phyloP scores from a whole-genome alignment of 495 filamentous ascomycete genomes.

The Oleoguttula mirabilis region DNA sequence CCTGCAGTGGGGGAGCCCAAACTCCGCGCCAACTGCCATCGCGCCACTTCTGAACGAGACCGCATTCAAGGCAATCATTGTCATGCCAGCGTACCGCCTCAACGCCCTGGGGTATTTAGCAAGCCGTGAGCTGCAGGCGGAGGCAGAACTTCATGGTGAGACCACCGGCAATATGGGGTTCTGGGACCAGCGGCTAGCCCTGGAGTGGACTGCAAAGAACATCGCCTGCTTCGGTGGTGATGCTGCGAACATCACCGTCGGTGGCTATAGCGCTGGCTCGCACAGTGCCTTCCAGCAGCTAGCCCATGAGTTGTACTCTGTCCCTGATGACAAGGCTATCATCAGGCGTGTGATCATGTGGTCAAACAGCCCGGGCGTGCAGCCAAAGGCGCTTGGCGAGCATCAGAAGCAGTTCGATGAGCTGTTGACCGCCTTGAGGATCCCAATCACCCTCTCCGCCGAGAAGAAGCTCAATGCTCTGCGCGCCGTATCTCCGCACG shows the following conservation, averaged over 20 bases:
- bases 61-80: conserved; percentile 24
- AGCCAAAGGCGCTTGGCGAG: conserved; percentile 37
- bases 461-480: conserved; percentile 37
- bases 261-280: conserved; percentile 30
- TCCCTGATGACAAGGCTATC: conserved; percentile 29
- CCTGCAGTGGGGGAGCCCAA: conserved; percentile 44
- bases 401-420: conserved; percentile 46
- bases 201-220: conserved; percentile 32
- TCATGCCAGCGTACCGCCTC: conserved; percentile 30
- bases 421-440: conserved; percentile 37
- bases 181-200: conserved; percentile 32
- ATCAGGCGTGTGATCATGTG: conserved; percentile 41
- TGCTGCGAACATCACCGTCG: conserved; percentile 30
- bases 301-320: conserved; percentile 40
- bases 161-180: conserved; percentile 27
- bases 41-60: conserved; percentile 26
- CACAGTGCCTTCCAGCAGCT: conserved; percentile 43
- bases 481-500: conserved; percentile 29
- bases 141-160: conserved; percentile 17
- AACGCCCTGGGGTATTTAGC: conserved; percentile 33
- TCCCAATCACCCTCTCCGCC: conserved; percentile 32
- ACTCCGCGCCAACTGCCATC: conserved; percentile 24
- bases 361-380: conserved; percentile 45
- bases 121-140: conserved; percentile 20
- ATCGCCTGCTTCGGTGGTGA: conserved; percentile 30